Conservation (phyloP, 495 filamentous ascomycete genomes). For the Polyplosphaeria fusca region DNA sequence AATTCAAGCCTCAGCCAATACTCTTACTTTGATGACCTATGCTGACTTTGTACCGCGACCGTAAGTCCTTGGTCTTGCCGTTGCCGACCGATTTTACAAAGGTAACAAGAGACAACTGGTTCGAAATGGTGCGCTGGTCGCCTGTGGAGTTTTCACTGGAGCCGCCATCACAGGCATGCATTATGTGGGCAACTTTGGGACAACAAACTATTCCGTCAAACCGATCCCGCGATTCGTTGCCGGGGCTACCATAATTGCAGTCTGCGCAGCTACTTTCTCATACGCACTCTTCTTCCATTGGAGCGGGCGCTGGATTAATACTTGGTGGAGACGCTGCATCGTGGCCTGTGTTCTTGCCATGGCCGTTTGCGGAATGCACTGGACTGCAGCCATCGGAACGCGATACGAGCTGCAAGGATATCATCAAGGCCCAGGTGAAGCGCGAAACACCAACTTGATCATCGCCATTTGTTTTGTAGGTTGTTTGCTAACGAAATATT, state of each 20-base stretch:
- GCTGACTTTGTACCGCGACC: no score
- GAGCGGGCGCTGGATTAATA: constrained; percentile 72
- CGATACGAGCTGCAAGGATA: constrained; percentile 51
- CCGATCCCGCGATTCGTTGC: constrained; percentile 60
- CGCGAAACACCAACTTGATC: constrained; percentile 33
- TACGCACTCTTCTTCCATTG: constrained; percentile 74
- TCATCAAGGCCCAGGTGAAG: constrained; percentile 9
- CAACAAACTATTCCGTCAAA: constrained; percentile 66
- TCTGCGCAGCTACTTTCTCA: constrained; percentile 63
- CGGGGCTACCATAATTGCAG: constrained; percentile 68
- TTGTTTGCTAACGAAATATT: not conserved
- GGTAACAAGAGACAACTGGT: constrained; percentile 45
- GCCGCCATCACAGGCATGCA: constrained; percentile 83
- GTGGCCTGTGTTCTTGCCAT: constrained; percentile 66
- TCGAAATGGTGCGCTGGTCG: constrained; percentile 31
- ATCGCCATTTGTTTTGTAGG: constrained; percentile 36
- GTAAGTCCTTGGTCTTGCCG: constrained; percentile 69
- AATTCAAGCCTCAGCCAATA: no score
- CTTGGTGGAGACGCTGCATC: constrained; percentile 67
- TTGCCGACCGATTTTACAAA: constrained; percentile 43
- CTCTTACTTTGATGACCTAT: no score
- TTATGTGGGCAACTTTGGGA: constrained; percentile 80
- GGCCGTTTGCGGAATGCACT: constrained; percentile 85
- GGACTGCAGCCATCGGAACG: constrained; percentile 74
- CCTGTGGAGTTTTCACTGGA: constrained; percentile 66